phyloP scores from a whole-genome alignment of 768 basidiomycete species.

The Pholiota molesta region DNA sequence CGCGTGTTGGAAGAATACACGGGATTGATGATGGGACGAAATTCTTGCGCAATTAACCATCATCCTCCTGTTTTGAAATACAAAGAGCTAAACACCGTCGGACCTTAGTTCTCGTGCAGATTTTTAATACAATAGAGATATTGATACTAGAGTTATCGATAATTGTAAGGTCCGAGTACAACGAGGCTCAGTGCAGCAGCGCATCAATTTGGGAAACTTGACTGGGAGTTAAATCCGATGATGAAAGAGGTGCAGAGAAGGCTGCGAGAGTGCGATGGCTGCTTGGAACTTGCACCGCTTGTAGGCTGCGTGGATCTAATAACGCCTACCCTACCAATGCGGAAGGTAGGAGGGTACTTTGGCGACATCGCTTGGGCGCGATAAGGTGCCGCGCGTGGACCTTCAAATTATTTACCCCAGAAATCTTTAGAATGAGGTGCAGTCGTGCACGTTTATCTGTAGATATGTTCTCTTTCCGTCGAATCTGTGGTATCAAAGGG shows the following conservation, averaged over 20 bases:
- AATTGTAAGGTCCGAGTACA: not conserved
- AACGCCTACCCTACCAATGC: not conserved
- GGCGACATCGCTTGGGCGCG: not conserved
- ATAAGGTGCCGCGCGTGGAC: not conserved
- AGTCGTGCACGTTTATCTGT: not conserved
- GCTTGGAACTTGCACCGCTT: not conserved
- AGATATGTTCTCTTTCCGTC: not conserved
- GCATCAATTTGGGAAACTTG: not conserved
- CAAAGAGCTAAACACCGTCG: not conserved
- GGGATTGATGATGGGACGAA: too few relatives aligned
- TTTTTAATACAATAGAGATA: not conserved
- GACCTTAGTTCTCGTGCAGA: not conserved
- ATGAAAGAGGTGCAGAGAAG: too few relatives aligned
- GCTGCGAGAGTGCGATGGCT: not conserved
- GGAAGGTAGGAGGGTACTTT: not conserved
- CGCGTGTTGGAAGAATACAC: not conserved
- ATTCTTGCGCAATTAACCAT: too few relatives aligned
- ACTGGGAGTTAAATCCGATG: too few relatives aligned
- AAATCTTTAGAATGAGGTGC: not conserved
- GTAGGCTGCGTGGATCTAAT: not conserved
- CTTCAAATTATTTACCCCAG: not conserved
- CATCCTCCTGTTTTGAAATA: not conserved
- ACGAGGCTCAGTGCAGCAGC: not conserved
- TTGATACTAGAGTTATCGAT: not conserved
- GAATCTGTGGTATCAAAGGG: not conserved